A percentile compares a stretch with the other conserved stretches of the same genome.
Conservation (phyloP, 371 early-diverging fungal genomes). For the Chytridium lagenaria region DNA sequence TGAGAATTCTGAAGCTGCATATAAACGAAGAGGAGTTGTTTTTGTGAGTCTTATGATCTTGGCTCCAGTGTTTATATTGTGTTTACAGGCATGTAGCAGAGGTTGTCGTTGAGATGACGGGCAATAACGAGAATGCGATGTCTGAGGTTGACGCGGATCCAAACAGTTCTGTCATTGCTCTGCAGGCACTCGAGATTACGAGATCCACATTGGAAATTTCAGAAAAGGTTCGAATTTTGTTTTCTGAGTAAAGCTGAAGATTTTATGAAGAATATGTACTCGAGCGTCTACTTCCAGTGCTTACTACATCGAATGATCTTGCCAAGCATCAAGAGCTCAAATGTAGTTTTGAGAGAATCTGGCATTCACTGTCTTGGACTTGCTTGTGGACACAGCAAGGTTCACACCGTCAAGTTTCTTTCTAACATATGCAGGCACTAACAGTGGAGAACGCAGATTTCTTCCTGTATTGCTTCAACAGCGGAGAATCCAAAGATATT, state of each 20-base stretch:
- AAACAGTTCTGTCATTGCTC: neutral
- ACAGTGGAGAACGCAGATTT: conserved; percentile 25
- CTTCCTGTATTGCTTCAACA: neutral
- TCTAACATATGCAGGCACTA: conserved; percentile 3
- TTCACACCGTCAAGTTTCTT: neutral
- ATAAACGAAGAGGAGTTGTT: conserved; percentile 20
- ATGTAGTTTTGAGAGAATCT: conserved; percentile 20
- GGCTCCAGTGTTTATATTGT: neutral
- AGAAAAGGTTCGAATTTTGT: conserved; percentile 13
- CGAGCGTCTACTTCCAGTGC: conserved; percentile 17
- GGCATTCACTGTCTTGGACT: conserved; percentile 37
- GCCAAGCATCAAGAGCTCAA: conserved; percentile 19
- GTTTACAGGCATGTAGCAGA: conserved; percentile 33
- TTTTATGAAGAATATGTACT: neutral
- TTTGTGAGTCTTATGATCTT: conserved; percentile 10
- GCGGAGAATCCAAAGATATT: conserved; percentile 4
- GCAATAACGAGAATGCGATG: neutral
- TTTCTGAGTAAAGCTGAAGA: neutral
- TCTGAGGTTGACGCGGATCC: neutral
- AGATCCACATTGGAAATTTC: conserved; percentile 28
- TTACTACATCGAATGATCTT: conserved; percentile 29
- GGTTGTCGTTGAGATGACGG: conserved; percentile 24
- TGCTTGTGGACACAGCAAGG: conserved; percentile 16
- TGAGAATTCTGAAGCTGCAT: conserved; percentile 16
- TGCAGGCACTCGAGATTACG: conserved; percentile 33